Evolutionary conservation across 2,329 filamentous ascomycete species (phyloP).

Genomic region (Trichoderma sp.): DNA sequence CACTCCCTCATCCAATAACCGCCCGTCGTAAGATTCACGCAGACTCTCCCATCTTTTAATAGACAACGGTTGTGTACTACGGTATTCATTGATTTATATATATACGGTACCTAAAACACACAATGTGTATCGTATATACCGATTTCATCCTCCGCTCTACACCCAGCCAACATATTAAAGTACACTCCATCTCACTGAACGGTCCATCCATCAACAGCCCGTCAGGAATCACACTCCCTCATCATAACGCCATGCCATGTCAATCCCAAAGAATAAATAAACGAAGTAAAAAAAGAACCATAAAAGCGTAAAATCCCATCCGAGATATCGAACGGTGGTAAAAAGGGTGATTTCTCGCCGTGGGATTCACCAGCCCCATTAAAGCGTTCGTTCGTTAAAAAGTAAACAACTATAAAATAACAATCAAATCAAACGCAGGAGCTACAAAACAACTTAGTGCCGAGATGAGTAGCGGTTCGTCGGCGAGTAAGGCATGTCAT

Average conservation of each 20-base stretch:
- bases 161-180: background rate
- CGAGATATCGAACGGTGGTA: background rate
- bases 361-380: background rate
- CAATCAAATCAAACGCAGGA: constrained; percentile 17
- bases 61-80: background rate
- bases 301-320: constrained; percentile 20
- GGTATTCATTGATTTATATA: background rate
- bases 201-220: background rate
- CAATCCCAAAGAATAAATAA: constrained; percentile 21
- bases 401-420: background rate
- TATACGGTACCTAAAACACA: background rate
- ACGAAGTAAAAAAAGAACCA: constrained; percentile 11
- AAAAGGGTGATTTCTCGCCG: background rate
- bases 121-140: background rate
- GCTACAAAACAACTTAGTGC: constrained; percentile 36
- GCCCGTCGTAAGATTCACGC: background rate
- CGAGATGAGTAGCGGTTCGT: constrained; percentile 46
- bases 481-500: constrained; percentile 53
- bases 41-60: background rate
- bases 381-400: background rate
- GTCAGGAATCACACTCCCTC: constrained; percentile 16
- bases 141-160: background rate
- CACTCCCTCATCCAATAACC: background rate
- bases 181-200: background rate
- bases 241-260: constrained; percentile 28